These are phyloP conservation scores for Lachnellula suecica DNA, from an alignment of 2,329 filamentous ascomycete genomes.

Conservation along the genomic window DNA sequence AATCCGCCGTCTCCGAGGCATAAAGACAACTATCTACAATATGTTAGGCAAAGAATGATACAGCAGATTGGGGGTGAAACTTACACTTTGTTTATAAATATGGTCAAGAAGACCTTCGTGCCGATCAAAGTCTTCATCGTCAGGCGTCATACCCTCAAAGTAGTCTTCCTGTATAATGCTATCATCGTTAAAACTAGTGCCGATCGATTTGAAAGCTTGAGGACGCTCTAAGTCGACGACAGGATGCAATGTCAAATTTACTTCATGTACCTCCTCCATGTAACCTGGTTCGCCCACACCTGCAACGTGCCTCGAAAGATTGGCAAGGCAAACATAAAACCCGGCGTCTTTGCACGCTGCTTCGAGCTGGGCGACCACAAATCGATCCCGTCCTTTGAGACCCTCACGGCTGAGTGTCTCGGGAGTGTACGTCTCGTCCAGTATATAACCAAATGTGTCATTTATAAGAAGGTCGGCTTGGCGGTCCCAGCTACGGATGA, in stretches of 20 bases:
- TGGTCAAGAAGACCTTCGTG: background rate
- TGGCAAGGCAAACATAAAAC: background rate
- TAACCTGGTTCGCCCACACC: background rate
- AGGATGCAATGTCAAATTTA: background rate
- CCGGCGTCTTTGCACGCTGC: background rate
- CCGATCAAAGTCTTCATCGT: background rate
- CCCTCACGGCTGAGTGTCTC: background rate
- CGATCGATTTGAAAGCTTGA: background rate
- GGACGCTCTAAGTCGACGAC: background rate
- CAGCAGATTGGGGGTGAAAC: background rate
- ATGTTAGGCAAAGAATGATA: background rate
- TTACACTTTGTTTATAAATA: background rate
- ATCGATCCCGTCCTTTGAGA: background rate
- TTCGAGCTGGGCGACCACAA: background rate
- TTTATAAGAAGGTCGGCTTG: background rate
- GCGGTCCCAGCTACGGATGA: background rate
- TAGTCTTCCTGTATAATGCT: background rate
- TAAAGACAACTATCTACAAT: background rate
- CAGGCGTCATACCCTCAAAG: background rate
- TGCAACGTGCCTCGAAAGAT: background rate
- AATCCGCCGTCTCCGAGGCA: background rate
- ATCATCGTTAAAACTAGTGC: background rate
- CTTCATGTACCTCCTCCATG: background rate
- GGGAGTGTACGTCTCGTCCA: background rate
- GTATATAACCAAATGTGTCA: no score